phyloP scores from a whole-genome alignment of 768 basidiomycete species.

The Tricholoma matsutake region DNA sequence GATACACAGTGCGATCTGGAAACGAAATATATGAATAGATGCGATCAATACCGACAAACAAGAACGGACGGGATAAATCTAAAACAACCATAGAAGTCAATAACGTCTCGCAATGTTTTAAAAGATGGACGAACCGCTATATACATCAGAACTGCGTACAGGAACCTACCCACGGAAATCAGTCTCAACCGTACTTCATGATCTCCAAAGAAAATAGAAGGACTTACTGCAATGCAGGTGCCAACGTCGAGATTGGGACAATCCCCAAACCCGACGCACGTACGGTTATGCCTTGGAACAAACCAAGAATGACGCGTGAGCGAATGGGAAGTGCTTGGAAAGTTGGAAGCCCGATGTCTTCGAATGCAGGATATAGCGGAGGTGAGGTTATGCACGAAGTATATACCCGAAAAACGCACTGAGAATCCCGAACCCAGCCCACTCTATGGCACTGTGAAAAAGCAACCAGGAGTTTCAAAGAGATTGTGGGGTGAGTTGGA shows the following conservation, averaged over 20 bases:
- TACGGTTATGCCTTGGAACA: constrained; percentile 57
- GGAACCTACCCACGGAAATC: constrained; percentile 38
- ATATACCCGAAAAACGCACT: constrained; percentile 25
- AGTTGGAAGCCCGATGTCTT: constrained; percentile 40
- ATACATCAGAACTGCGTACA: constrained; percentile 81
- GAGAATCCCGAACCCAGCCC: constrained; percentile 64
- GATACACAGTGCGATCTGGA: constrained; percentile 56
- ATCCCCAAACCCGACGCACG: constrained; percentile 54
- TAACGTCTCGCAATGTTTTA: not conserved
- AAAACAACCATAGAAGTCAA: not conserved
- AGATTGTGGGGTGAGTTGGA: not conserved
- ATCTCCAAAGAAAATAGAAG: not conserved
- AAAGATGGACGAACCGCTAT: constrained; percentile 44
- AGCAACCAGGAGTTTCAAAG: not conserved
- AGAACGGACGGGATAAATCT: constrained; percentile 42
- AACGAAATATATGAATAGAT: not conserved
- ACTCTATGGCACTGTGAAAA: constrained; percentile 54
- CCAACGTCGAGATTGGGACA: constrained; percentile 43
- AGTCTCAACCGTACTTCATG: not conserved
- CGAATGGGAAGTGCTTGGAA: constrained; percentile 36
- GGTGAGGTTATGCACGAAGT: not conserved
- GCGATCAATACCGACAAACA: not conserved
- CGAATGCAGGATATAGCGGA: not conserved
- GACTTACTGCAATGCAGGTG: constrained; percentile 69
- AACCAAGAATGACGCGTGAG: constrained; percentile 38